phyloP scores from a whole-genome alignment of 2,329 filamentous ascomycete genomes.

The Xylariaceae sp. region DNA sequence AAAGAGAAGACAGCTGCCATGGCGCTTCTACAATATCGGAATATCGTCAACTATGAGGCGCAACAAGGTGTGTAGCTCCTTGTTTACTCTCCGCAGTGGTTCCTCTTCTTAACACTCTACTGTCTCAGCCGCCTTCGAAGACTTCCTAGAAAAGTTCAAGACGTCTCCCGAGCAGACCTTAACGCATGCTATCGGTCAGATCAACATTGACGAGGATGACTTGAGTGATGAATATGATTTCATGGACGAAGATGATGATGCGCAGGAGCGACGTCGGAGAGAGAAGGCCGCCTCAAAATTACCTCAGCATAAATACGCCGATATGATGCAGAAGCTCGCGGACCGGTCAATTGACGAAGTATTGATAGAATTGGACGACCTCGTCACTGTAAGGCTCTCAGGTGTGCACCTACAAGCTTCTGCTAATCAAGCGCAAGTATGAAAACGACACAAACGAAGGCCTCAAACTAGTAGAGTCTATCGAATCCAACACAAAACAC shows the following conservation, averaged over 20 bases:
- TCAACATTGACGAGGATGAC: conserved; percentile 87
- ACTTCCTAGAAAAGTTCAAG: conserved; percentile 90
- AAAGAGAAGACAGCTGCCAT: conserved; percentile 53
- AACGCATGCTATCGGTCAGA: conserved; percentile 79
- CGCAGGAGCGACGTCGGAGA: conserved; percentile 55
- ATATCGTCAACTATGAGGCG: conserved; percentile 83
- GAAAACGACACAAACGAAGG: conserved; percentile 74
- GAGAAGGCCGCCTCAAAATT: conserved; percentile 56
- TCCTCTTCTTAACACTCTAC: conserved; percentile 37
- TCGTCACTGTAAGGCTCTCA: conserved; percentile 67
- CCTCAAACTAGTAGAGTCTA: conserved; percentile 77
- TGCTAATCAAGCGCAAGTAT: conserved; percentile 60
- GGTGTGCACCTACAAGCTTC: not conserved
- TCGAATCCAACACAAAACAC: conserved; percentile 90
- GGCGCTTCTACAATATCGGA: conserved; percentile 82
- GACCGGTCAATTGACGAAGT: conserved; percentile 80
- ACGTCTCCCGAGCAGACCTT: conserved; percentile 72
- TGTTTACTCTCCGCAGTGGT: not conserved
- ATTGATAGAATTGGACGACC: conserved; percentile 86
- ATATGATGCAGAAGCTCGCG: conserved; percentile 84
- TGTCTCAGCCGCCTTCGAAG: conserved; percentile 75
- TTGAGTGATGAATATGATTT: conserved; percentile 91
- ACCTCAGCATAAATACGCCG: conserved; percentile 85
- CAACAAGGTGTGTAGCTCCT: conserved; percentile 73
- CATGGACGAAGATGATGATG: conserved; percentile 80